phyloP scores from a whole-genome alignment of 208 protist genomes.

The Leishmania major region DNA sequence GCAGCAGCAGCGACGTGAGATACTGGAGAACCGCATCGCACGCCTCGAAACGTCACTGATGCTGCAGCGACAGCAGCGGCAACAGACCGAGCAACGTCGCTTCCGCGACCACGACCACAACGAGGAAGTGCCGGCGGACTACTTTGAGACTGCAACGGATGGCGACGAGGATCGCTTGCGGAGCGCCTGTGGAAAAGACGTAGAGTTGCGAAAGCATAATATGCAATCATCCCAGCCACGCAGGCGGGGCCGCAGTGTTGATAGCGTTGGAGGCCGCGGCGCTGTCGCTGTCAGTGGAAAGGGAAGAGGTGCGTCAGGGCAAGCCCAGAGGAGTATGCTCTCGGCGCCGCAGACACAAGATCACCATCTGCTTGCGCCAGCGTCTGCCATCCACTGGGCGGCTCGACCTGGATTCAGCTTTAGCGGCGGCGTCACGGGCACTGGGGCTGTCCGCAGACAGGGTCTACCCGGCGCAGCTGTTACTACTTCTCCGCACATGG shows the following conservation, averaged over 20 bases:
- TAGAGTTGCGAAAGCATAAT: not conserved
- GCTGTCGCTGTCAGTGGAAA: not conserved
- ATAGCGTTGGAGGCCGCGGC: not conserved
- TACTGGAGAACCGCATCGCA: constrained; percentile 14
- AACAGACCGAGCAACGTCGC: not conserved
- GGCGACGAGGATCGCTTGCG: not conserved
- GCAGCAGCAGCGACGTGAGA: constrained; percentile 8
- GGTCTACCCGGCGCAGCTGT: not conserved
- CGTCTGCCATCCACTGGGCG: constrained; percentile 3
- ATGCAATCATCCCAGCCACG: not conserved
- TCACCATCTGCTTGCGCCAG: not conserved
- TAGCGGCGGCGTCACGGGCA: not conserved
- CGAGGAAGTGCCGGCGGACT: not conserved
- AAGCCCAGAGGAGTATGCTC: not conserved
- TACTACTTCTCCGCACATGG: not conserved
- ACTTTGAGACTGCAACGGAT: constrained; percentile 3
- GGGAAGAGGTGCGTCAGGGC: not conserved
- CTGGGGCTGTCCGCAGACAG: not conserved
- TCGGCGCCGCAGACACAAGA: not conserved
- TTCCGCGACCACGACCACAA: not conserved
- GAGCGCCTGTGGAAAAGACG: not conserved
- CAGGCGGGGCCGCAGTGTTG: not conserved
- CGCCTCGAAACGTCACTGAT: not conserved
- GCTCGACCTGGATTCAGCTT: not conserved
- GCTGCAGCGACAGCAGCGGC: constrained; percentile 2